These are phyloP conservation scores for Exophiala sideris DNA, from an alignment of 2,329 filamentous ascomycete species.

Conservation along the genomic window DNA sequence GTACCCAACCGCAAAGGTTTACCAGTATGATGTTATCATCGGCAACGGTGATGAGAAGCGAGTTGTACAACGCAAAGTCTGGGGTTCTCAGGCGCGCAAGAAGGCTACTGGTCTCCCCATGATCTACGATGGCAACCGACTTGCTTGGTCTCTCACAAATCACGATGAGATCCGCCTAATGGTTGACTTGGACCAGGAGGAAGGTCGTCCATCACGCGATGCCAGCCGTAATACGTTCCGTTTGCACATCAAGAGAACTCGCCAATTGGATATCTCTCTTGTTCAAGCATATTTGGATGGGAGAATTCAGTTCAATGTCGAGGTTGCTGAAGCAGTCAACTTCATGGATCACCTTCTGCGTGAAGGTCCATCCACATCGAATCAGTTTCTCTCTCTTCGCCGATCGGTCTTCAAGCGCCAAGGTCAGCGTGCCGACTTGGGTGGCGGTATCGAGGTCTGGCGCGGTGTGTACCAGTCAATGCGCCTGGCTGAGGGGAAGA, in stretches of 20 bases:
- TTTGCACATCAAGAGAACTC: slow-evolving; percentile 62
- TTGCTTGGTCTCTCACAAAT: slow-evolving; percentile 65
- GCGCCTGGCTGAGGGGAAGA: slow-evolving; percentile 62
- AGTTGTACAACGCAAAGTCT: slow-evolving; percentile 70
- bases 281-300: slow-evolving; percentile 65
- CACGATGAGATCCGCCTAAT: slow-evolving; percentile 51
- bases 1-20: slow-evolving; percentile 61
- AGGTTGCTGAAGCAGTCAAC: slow-evolving; percentile 75
- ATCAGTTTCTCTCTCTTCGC: slow-evolving; percentile 64
- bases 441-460: slow-evolving; percentile 68
- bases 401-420: slow-evolving; percentile 71
- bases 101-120: slow-evolving; percentile 54
- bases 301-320: slow-evolving; percentile 58
- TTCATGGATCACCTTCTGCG: slow-evolving; percentile 89
- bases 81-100: slow-evolving; percentile 64
- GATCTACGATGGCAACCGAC: slow-evolving; percentile 78
- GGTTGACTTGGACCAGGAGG: slow-evolving; percentile 71
- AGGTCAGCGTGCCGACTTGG: slow-evolving; percentile 54
- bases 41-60: slow-evolving; percentile 62
- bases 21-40: slow-evolving; percentile 78
- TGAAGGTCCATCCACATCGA: slow-evolving; percentile 64
- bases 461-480: slow-evolving; percentile 89
- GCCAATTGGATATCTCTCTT: slow-evolving; percentile 63
- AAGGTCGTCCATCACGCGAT: slow-evolving; percentile 40
- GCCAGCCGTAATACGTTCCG: slow-evolving; percentile 52